Percentiles rank a stretch among this genome's conserved stretches.
Evolutionary conservation across 495 filamentous ascomycete species (phyloP).

Genomic region (Platismatia glauca): DNA sequence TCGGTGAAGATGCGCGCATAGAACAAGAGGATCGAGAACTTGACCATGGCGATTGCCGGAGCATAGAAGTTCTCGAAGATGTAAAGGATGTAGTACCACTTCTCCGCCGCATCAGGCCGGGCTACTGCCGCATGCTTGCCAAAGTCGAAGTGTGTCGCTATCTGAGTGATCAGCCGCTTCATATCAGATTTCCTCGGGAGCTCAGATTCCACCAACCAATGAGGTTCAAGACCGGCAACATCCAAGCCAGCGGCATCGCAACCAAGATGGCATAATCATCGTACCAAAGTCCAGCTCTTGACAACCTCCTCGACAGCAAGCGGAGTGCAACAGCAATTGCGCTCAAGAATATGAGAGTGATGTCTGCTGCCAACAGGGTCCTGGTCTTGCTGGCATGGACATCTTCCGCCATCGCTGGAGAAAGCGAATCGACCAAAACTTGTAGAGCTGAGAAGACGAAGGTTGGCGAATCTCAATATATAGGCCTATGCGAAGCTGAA

Average conservation of each 20-base stretch:
- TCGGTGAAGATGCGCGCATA: constrained; percentile 6
- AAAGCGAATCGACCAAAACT: not conserved
- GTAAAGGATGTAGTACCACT: constrained; percentile 6
- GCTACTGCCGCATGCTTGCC: constrained; percentile 3
- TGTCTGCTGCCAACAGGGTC: not conserved
- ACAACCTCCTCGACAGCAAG: not conserved
- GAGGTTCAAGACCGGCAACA: not conserved
- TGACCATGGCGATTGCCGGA: constrained; percentile 2
- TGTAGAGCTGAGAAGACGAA: too few species aligned
- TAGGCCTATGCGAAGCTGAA: too few species aligned
- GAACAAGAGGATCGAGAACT: constrained; percentile 11
- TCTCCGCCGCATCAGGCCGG: not conserved
- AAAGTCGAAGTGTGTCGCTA: constrained; percentile 5
- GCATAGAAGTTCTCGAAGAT: constrained; percentile 9
- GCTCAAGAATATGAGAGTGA: not conserved
- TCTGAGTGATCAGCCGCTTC: not conserved
- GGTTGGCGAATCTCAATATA: too few species aligned
- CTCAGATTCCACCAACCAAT: not conserved
- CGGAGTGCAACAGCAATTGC: not conserved
- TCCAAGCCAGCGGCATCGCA: not conserved
- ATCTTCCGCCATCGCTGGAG: not conserved
- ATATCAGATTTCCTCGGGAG: not conserved
- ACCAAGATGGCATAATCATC: not conserved
- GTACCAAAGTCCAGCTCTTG: not conserved
- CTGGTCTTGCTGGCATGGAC: not conserved